A percentile compares a stretch with the other conserved stretches of the same genome.
These are phyloP conservation scores for Candida xiaguanensis DNA, from an alignment of 805 yeast species.

Conservation along the genomic window DNA sequence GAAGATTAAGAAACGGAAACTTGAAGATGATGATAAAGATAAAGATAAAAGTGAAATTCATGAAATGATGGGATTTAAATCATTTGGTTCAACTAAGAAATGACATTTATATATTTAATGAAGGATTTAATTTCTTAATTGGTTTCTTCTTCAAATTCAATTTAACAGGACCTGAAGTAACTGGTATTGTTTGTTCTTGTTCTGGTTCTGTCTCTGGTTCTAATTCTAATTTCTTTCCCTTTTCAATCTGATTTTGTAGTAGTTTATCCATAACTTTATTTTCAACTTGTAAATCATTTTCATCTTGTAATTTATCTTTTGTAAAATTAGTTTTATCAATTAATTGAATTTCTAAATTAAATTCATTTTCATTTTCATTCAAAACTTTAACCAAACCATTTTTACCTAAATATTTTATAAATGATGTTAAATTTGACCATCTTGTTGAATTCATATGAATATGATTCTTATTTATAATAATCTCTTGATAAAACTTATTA, in stretches of 20 bases:
- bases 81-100: constrained; percentile 50
- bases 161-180: constrained; percentile 18
- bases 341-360: constrained; percentile 29
- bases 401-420: constrained; percentile 57
- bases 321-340: constrained; percentile 17
- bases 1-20: constrained; percentile 9
- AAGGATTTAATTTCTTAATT: constrained; percentile 7
- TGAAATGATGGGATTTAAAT: constrained; percentile 56
- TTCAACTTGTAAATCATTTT: not conserved
- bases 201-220: constrained; percentile 1
- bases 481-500: constrained; percentile 86
- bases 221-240: constrained; percentile 25
- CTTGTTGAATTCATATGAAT: constrained; percentile 87
- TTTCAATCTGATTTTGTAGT: constrained; percentile 52
- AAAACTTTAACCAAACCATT: constrained; percentile 55
- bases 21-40: constrained; percentile 10
- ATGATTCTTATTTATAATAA: constrained; percentile 71
- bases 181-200: not conserved
- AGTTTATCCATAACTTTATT: constrained; percentile 16
- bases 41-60: constrained; percentile 21
- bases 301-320: not conserved
- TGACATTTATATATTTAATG: constrained; percentile 8
- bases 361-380: constrained; percentile 28
- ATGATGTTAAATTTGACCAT: constrained; percentile 68
- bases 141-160: constrained; percentile 13